phyloP scores from a whole-genome alignment of 371 early-diverging fungal genomes.

The Syncephalis plumigaleata region DNA sequence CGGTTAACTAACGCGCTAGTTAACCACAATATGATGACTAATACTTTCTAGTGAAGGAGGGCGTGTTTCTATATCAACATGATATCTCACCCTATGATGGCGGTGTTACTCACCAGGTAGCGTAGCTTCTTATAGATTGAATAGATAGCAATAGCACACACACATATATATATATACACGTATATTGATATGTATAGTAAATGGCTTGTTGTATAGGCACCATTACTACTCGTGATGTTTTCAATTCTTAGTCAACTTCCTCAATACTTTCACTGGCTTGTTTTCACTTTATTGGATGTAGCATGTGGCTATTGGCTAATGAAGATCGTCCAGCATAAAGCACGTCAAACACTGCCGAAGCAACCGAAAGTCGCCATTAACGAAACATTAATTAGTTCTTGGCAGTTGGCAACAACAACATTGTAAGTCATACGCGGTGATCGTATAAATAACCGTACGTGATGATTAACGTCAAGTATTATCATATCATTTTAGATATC shows the following conservation, averaged over 20 bases:
- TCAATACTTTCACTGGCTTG: constrained; percentile 18
- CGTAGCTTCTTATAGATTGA: neutral
- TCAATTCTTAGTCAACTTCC: constrained; percentile 32
- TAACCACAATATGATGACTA: neutral
- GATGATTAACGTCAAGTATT: too few species aligned
- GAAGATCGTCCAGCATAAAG: constrained; percentile 24
- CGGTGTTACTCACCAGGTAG: constrained; percentile 70
- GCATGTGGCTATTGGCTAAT: constrained; percentile 34
- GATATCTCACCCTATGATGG: constrained; percentile 79
- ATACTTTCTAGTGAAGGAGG: constrained; percentile 56
- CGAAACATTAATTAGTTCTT: neutral
- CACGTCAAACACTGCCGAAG: constrained; percentile 5
- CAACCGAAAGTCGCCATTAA: neutral
- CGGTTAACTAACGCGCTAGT: neutral
- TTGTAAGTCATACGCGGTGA: too few species aligned
- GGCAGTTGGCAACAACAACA: neutral
- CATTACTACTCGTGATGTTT: constrained; percentile 55
- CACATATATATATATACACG: neutral
- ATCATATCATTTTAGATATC: constrained; percentile 19
- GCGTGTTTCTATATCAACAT: constrained; percentile 55
- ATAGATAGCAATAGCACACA: neutral
- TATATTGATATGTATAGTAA: too few species aligned
- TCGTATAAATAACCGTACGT: neutral
- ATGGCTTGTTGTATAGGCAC: constrained; percentile 35
- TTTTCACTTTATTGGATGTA: constrained; percentile 44